Evolutionary conservation across 495 filamentous ascomycete species (phyloP), one percentile per base, ranked within the genome.

Genomic region (Aspergillus sparsus): DNA sequence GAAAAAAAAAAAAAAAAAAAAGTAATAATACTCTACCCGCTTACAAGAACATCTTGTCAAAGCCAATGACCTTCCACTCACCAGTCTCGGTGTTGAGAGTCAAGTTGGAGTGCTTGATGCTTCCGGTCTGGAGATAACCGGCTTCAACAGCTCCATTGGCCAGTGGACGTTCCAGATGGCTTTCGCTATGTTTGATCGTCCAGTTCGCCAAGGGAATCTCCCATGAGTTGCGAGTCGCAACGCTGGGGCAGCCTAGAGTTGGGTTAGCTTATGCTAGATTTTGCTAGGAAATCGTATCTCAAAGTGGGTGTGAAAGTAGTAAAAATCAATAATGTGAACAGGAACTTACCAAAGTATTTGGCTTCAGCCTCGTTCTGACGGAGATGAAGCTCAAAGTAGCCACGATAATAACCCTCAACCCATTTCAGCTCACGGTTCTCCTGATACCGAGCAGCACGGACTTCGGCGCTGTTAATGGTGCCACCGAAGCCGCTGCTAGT

Each of bases 371-470:
- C 70, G 37, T 79, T 70, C 61, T 80, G 77, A 16, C 65, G 69
- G 7, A 86, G 61, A 52, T 76, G 71, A 7, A 87, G 67, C 37
- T 85, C 79, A 64, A 83, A 88, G 55, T 85, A 86, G 1, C 83
- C 87, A 32, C 86, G 76, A 65, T 90, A 90, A 65, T 84, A 89
- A 41, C 83, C 69, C 60, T 89, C 87, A 61, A 84, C 81, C 86
- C 87, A 90, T 68, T 87, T 84, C 57, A 90, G 74, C 64, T 85
- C 82, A 21, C 68, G 63, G 64, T 87, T 89, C 13, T 74, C 72
- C 10, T 57, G 66, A 32, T 83, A 75, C 37, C 70, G 72, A 21
- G 71, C 33, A 9, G 76, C 73, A 57, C 68, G 56, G 37, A 67
- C 66, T 53, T 79, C 74, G 7, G 81, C 80, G 13, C 54, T 65